Evolutionary conservation across 1,284 basidiomycete genomes (phyloP), one percentile per base, ranked within the genome.

Genomic region (Apiotrichum sp.): DNA sequence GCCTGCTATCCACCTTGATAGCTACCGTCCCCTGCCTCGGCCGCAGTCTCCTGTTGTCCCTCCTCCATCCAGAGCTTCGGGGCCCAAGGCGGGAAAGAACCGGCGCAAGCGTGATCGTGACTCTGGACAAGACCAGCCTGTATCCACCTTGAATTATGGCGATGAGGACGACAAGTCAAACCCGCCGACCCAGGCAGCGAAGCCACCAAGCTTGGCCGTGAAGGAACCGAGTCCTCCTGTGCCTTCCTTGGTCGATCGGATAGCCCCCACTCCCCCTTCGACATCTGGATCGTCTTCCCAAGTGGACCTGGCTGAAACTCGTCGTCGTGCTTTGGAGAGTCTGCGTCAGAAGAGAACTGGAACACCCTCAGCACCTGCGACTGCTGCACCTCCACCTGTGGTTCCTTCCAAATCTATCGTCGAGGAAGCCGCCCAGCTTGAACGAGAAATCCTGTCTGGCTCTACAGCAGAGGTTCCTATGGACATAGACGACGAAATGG

Each of bases 251-350:
- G 13, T n/a, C n/a, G 40, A 41, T 14, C 40, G 11, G 9, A 7
- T n/a, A 2, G 11, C n/a, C 9, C n/a, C n/a, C 6, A 14, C 40
- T 9, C 6, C 40, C n/a, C 11, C 6, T 29, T 3, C 29, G 2
- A 29, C 29, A 29, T 29, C 29, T 29, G 29, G 29, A 29, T 29
- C 29, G 29, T 29, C 29, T n/a, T 41, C 40, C n/a, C 10, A 41
- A 7, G n/a, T 41, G 6, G 64, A 62, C 13, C 53, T 73, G 3
- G 60, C 67, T 1, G 71, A 70, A 40, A 67, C 59, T 2, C 55
- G 67, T 5, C 55, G 69, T 4, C 67, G 67, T 22, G 65, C 62
- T 0, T 41, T 73, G 29, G 70, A 66, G 43, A 70, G 68, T 32
- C 67, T 71, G 68, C 58, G 61, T 6, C 38, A 42, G 14, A 57